Percentiles rank a stretch among this genome's conserved stretches.
These are phyloP conservation scores for Bipolaris gigantea DNA, from an alignment of 2,329 filamentous ascomycete genomes.

Conservation along the genomic window DNA sequence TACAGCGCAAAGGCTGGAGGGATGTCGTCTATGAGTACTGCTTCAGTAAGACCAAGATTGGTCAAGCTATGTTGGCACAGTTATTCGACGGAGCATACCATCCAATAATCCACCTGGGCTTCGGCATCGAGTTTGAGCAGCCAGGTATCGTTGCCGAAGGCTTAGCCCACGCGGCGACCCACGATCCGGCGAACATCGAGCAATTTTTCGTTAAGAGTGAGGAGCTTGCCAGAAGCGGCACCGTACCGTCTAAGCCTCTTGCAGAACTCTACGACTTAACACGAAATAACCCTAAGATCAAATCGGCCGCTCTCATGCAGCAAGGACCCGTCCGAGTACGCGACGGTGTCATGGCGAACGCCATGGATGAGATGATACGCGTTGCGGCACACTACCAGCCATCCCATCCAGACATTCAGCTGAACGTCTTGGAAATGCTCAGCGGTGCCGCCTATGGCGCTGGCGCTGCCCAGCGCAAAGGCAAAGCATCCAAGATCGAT, in stretches of 20 bases:
- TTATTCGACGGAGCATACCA: neutral
- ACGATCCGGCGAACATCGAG: no score
- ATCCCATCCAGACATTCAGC: neutral
- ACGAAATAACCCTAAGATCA: no score
- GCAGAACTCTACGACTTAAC: no score
- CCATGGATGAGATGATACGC: neutral
- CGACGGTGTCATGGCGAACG: no score
- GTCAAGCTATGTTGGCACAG: neutral
- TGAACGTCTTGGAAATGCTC: neutral
- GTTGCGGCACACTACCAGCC: neutral
- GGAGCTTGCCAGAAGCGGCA: no score
- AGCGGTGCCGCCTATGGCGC: neutral
- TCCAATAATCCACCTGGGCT: neutral
- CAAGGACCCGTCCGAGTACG: no score
- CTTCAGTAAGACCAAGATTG: neutral
- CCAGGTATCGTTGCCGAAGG: neutral
- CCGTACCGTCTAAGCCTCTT: no score
- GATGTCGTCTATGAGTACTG: neutral
- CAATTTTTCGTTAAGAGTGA: no score
- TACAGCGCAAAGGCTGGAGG: neutral
- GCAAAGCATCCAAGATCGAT: conserved; percentile 17
- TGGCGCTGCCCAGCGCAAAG: neutral
- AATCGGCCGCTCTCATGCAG: no score
- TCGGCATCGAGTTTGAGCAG: neutral
- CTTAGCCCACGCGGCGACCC: no score